phyloP scores from a whole-genome alignment of 495 filamentous ascomycete genomes.

The Lasiosphaeria ovina region DNA sequence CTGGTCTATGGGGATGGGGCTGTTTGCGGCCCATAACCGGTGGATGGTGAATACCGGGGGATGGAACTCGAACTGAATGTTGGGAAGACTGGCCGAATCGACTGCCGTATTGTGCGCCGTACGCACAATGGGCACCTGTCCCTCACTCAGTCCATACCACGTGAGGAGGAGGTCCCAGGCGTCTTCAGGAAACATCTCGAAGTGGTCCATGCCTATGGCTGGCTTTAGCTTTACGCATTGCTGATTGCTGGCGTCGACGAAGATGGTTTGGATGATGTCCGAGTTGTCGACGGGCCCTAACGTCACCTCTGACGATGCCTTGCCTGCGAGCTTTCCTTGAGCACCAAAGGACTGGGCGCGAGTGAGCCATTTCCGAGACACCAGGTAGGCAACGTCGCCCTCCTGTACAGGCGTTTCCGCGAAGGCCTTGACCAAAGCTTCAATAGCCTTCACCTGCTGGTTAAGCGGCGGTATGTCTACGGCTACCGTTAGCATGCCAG shows the following conservation, averaged over 20 bases:
- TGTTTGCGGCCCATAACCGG: conserved; percentile 63
- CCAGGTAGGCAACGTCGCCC: conserved; percentile 70
- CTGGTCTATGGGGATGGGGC: conserved; percentile 54
- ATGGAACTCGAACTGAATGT: conserved; percentile 78
- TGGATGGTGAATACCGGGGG: conserved; percentile 86
- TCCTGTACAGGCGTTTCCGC: conserved; percentile 55
- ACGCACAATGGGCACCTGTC: conserved; percentile 70
- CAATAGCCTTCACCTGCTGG: conserved; percentile 73
- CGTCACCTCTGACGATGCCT: conserved; percentile 59
- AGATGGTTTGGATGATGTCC: conserved; percentile 56
- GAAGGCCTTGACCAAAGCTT: conserved; percentile 56
- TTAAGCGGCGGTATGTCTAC: conserved; percentile 59
- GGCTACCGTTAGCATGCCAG: conserved; percentile 9
- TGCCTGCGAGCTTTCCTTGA: conserved; percentile 52
- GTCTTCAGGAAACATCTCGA: conserved; percentile 70
- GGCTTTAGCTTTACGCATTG: conserved; percentile 74
- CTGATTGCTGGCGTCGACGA: conserved; percentile 45
- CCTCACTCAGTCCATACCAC: conserved; percentile 76
- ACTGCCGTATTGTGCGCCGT: conserved; percentile 73
- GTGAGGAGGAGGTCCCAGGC: conserved; percentile 78
- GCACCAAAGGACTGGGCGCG: conserved; percentile 68
- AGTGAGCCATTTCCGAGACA: conserved; percentile 77
- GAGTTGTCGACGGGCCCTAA: conserved; percentile 88
- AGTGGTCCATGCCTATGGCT: conserved; percentile 67
- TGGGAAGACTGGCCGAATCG: conserved; percentile 51